Evolutionary conservation across 2,329 filamentous ascomycete species (phyloP), one percentile per base, ranked within the genome.

Genomic region (Fonsecaea monophora): DNA sequence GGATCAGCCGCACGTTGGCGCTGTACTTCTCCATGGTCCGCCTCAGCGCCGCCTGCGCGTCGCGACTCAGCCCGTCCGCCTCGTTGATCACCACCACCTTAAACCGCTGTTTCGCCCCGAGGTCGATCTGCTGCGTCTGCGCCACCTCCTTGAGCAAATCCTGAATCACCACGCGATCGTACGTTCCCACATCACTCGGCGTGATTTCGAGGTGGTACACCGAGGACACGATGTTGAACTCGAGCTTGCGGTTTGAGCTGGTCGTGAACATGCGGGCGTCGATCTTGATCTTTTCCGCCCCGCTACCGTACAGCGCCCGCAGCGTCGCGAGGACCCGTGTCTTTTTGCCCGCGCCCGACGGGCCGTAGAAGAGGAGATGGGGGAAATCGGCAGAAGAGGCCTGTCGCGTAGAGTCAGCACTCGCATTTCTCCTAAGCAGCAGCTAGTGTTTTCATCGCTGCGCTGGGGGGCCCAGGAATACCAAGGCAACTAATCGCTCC

Each of bases 241-340:
- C 95, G 74, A 99, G 90, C 81, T 99, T 99, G 77, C 95, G 92
- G 79, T 97, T 98, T 25, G 71, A 70, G 25, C 89, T 94, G 0
- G 95, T 98, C 80, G 97, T 94, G 82, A 99, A 99, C 66, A 97
- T 91, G 71, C 95, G 91, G 12, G 93, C 92, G 77, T 99, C 95
- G 80, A 99, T 98, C 83, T 98, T 98, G 85, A 99, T 99, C 85
- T 97, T 98, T 77, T 99, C 96, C n/a, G 97, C 95, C 53, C 95
- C 94, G 0, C 94, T 90, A 0, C 95, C 95, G 79, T 95, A 99
- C 7, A 99, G 86, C 76, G 97, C 94, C 78, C 97, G 96, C 3
- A 99, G 83, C 0, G 94, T 98, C 15, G 95, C 94, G 18, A 97
- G 92, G 72, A 98, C 96, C 53, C 95, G 90, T 1, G 95, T 99